phyloP scores from a whole-genome alignment of 345 rosid species.

The Populus tremula region DNA sequence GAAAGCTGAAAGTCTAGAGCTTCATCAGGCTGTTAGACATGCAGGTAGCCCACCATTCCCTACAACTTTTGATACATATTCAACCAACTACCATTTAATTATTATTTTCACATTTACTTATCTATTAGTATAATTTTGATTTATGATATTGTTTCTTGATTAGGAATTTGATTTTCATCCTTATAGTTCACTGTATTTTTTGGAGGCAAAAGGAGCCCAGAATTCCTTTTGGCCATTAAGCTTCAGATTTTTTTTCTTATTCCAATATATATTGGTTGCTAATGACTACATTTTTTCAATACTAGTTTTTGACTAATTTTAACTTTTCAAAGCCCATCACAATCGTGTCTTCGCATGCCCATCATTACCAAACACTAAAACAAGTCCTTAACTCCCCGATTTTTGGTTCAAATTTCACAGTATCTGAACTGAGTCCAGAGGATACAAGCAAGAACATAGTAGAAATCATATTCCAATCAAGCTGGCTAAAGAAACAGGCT shows the following conservation, averaged over 20 bases:
- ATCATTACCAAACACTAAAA: not conserved
- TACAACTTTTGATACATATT: not conserved
- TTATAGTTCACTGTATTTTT: not conserved
- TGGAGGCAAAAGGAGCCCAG: not conserved
- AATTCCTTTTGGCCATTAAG: not conserved
- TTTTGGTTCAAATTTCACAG: conserved; percentile 25
- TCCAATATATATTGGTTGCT: not conserved
- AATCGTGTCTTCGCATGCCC: not conserved
- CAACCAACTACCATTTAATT: not conserved
- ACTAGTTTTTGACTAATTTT: not conserved
- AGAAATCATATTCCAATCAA: conserved; percentile 85
- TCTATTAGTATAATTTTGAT: not conserved
- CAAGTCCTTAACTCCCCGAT: not conserved
- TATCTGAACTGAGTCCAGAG: conserved; percentile 63
- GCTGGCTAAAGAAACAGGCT: conserved; percentile 70
- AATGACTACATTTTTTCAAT: not conserved
- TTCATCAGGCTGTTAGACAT: conserved; percentile 67
- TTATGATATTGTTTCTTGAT: not conserved
- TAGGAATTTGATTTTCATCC: not conserved
- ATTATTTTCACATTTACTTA: not conserved
- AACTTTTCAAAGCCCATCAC: not conserved
- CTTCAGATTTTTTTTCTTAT: not conserved
- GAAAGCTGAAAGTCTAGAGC: conserved; percentile 64
- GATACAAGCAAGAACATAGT: conserved; percentile 87
- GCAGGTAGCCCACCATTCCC: conserved; percentile 44